Percentiles rank a stretch among this genome's conserved stretches.
phyloP scores from a whole-genome alignment of 257 asterid species.

The Solanum verrucosum region DNA sequence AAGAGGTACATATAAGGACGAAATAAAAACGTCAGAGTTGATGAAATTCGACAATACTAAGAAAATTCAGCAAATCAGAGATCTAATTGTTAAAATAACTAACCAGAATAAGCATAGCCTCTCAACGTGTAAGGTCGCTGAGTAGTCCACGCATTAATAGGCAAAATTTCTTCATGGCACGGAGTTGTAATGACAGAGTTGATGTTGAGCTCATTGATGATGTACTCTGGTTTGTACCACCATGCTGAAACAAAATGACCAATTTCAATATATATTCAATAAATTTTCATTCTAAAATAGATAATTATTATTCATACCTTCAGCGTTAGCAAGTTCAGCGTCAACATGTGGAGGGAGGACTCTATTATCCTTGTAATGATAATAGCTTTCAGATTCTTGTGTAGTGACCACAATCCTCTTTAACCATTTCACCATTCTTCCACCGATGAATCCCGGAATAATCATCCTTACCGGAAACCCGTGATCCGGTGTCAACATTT shows the following conservation, averaged over 20 bases:
- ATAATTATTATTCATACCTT: conserved; percentile 40
- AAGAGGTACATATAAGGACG: background rate
- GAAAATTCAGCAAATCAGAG: background rate
- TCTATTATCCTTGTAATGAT: conserved; percentile 67
- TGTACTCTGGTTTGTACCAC: conserved; percentile 92
- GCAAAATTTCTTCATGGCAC: conserved; percentile 80
- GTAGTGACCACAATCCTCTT: conserved; percentile 67
- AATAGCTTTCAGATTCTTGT: conserved; percentile 55
- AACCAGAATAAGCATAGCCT: conserved; percentile 91
- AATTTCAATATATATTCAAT: too few relatives aligned
- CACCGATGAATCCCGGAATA: conserved; percentile 89
- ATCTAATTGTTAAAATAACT: background rate
- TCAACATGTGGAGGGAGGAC: conserved; percentile 89
- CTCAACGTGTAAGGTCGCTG: conserved; percentile 78
- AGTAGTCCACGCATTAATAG: conserved; percentile 77
- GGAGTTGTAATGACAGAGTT: conserved; percentile 95
- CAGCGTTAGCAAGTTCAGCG: conserved; percentile 75
- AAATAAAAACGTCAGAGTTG: background rate
- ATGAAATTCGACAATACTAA: background rate
- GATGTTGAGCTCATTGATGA: conserved; percentile 82
- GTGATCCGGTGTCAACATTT: conserved; percentile 58
- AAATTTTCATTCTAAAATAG: conserved; percentile 19
- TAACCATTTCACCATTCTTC: conserved; percentile 95
- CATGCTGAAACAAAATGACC: conserved; percentile 40
- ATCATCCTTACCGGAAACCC: conserved; percentile 85